phyloP scores from a whole-genome alignment of 192 early-diverging fungal genomes.

The Anaeromyces robustus region DNA sequence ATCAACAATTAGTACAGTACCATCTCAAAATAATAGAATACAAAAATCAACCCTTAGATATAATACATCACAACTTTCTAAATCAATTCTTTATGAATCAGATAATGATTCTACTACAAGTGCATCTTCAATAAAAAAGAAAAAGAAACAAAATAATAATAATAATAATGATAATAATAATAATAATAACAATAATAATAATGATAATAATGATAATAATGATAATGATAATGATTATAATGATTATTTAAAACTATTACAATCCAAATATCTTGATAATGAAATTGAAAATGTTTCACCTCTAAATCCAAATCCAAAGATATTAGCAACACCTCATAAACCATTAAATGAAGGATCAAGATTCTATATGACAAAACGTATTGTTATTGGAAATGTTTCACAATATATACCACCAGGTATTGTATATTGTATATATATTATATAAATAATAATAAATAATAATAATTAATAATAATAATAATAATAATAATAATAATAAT shows the following conservation, averaged over 20 bases:
- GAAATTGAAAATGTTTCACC: conserved; percentile 6
- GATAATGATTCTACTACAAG: conserved; percentile 10
- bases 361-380: conserved; percentile 27
- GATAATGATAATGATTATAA: conserved; percentile 60
- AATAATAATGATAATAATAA: conserved; percentile 3
- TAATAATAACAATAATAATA: neutral
- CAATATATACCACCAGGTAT: neutral
- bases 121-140: neutral
- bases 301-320: neutral
- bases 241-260: conserved; percentile 53
- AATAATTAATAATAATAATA: no score
- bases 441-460: no score
- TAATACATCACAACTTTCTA: neutral
- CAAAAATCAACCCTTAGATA: neutral
- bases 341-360: conserved; percentile 26
- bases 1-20: neutral
- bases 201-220: conserved; percentile 24
- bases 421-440: neutral
- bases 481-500: no score
- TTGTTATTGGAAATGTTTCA: conserved; percentile 20
- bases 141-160: no score
- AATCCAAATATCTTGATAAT: conserved; percentile 47
- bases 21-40: neutral
- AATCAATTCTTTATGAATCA: neutral
- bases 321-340: neutral